Evolutionary conservation across 306 rosid genomes (phyloP), one percentile per base, ranked within the genome.

Genomic region (Sophora flavescens): DNA sequence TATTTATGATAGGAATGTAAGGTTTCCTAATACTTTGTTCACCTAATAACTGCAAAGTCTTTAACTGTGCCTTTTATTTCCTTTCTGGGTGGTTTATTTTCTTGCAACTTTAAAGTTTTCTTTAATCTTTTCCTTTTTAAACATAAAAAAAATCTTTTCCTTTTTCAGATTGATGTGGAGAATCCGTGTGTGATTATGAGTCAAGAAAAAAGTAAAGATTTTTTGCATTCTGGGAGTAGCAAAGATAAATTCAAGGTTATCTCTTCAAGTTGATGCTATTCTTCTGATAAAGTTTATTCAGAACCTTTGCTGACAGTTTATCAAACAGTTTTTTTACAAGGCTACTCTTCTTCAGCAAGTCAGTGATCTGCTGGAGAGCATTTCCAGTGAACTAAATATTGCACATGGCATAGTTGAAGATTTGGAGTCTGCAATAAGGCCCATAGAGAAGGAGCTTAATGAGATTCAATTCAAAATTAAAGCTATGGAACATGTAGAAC

Each of bases 341-440:
- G 98, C 98, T 76, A 91, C 98, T 0, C 96, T 91, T 84, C 97
- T 94, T 70, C 97, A 94, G 87, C 98, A 90, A 87, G 97, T 94
- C 66, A 81, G 71, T 47, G 98, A 94, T 74, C 94, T 94, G 36
- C 77, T 91, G 90, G 88, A 88, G 84, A 89, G 78, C 63, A 84
- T 94, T 79, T 86, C 67, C 33, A 72, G 35, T 36, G 87, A 83
- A 79, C 73, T 90, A 88, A 79, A 70, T 62, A 33, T 42, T 60
- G 93, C 96, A 51, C 70, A 74, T 80, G 86, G 44, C 28, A 81
- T 84, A 74, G 87, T 91, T 82, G 81, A 77, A 66, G 94, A 87
- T 30, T 75, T 94, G 79, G 98, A 89, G 87, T 67, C 83, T 57
- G 77, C 96, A 60, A 80, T 94, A 85, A 85, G 85, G 80, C 98